Evolutionary conservation across 2,329 filamentous ascomycete genomes (phyloP).

Genomic region (Colletotrichum cordylinicola): DNA sequence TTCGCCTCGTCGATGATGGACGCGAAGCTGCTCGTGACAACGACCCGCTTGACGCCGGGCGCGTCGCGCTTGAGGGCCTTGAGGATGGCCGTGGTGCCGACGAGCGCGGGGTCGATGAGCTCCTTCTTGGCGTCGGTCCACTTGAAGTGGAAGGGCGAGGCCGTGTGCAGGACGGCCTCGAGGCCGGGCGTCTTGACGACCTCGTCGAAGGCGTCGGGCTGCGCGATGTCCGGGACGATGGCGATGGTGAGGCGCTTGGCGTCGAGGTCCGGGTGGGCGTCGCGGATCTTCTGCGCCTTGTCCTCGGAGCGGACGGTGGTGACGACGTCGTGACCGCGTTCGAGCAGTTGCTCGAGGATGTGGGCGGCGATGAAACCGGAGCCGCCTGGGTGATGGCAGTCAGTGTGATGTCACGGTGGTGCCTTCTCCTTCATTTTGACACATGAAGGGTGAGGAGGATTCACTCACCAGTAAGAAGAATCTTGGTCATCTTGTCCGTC

Average conservation of each 20-base stretch:
- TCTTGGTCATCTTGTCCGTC: constrained; percentile 45
- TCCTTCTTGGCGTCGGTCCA: constrained; percentile 56
- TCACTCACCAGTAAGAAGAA: constrained; percentile 49
- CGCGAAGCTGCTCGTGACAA: constrained; percentile 64
- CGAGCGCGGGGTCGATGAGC: constrained; percentile 62
- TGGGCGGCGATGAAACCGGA: constrained; percentile 62
- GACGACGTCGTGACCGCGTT: constrained; percentile 55
- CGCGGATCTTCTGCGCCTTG: constrained; percentile 58
- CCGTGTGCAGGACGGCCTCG: constrained; percentile 65
- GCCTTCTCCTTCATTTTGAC: not conserved
- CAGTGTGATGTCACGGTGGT: not conserved
- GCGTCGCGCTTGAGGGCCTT: constrained; percentile 68
- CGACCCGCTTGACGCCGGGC: constrained; percentile 72
- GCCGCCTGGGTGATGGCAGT: constrained; percentile 40
- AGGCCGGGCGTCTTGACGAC: constrained; percentile 56
- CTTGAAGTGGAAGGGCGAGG: constrained; percentile 64
- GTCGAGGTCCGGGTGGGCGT: constrained; percentile 48
- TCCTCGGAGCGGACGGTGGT: constrained; percentile 61
- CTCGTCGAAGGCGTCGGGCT: constrained; percentile 75
- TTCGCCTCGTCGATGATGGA: constrained; percentile 49
- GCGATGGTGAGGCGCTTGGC: constrained; percentile 51
- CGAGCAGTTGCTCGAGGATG: constrained; percentile 59
- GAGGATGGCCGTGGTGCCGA: constrained; percentile 72
- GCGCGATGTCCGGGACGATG: constrained; percentile 80
- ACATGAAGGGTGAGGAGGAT: not conserved